phyloP scores from a whole-genome alignment of 495 filamentous ascomycete genomes.

The Trichoderma parareesei region DNA sequence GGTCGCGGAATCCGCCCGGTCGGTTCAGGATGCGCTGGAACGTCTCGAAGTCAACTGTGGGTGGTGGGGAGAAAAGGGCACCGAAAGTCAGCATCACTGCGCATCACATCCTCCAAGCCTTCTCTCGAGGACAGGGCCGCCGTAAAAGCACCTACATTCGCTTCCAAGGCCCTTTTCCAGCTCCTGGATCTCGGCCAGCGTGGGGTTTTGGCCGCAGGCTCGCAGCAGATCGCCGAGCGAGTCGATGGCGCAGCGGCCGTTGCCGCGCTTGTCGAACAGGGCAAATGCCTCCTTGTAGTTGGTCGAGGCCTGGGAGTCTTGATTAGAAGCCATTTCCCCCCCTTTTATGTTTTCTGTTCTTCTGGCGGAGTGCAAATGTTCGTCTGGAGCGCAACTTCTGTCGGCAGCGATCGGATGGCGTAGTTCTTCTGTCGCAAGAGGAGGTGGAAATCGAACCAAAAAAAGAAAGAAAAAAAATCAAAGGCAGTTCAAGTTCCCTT shows the following conservation, averaged over 20 bases:
- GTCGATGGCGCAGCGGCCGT: slow-evolving; percentile 75
- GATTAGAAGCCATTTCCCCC: slow-evolving; percentile 26
- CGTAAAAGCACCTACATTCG: slow-evolving; percentile 62
- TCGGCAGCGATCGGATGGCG: neutral
- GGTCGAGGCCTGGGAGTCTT: slow-evolving; percentile 73
- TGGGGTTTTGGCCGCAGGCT: slow-evolving; percentile 97
- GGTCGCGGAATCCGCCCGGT: slow-evolving; percentile 95
- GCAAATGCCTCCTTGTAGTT: slow-evolving; percentile 99
- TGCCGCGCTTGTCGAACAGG: slow-evolving; percentile 97
- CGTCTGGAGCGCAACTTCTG: neutral
- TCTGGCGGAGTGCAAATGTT: neutral
- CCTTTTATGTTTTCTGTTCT: neutral
- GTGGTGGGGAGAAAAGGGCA: no score
- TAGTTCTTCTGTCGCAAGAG: neutral
- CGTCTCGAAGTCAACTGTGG: slow-evolving; percentile 89
- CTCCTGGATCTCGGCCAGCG: slow-evolving; percentile 81
- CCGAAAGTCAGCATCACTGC: neutral
- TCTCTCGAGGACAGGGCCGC: slow-evolving; percentile 7
- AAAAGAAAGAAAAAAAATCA: no score
- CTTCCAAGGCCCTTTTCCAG: slow-evolving; percentile 78
- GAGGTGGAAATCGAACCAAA: neutral
- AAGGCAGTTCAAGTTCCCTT: neutral
- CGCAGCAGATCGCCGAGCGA: slow-evolving; percentile 88
- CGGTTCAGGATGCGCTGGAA: slow-evolving; percentile 94
- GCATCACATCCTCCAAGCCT: neutral